Evolutionary conservation across 2,329 filamentous ascomycete species (phyloP).

Genomic region (Sporothrix humicola): DNA sequence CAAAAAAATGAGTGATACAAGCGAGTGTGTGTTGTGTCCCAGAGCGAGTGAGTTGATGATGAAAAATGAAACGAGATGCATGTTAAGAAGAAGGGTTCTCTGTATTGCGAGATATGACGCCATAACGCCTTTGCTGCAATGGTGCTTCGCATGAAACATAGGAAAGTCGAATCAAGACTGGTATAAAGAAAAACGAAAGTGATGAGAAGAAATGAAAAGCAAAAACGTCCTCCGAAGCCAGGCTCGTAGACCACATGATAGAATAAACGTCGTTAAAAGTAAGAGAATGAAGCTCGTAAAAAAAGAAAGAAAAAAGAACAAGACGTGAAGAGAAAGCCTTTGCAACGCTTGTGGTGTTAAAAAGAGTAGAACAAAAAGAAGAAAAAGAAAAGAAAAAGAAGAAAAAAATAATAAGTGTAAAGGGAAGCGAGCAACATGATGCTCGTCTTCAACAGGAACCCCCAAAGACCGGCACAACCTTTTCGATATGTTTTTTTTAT

Average conservation of each 20-base stretch:
- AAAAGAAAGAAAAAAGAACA: not conserved
- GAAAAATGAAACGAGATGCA: not conserved
- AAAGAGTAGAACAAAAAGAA: no score
- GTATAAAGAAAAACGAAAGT: not conserved
- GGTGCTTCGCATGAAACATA: not conserved
- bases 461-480: not conserved
- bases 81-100: not conserved
- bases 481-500: not conserved
- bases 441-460: not conserved
- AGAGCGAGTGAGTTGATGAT: not conserved
- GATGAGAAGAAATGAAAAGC: conserved; percentile 1
- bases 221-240: not conserved
- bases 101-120: conserved; percentile 4
- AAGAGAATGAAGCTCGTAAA: conserved; percentile 5
- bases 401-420: no score
- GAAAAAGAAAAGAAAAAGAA: no score
- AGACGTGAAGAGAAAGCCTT: not conserved
- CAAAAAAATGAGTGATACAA: no score
- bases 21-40: not conserved
- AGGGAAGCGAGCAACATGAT: not conserved
- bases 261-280: conserved; percentile 19
- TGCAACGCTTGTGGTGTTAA: not conserved
- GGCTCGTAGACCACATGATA: not conserved
- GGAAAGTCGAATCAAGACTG: not conserved
- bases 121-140: conserved; percentile 25